These are phyloP conservation scores for Setaria viridis DNA, from an alignment of 202 grass and related monocot species.

Conservation along the genomic window DNA sequence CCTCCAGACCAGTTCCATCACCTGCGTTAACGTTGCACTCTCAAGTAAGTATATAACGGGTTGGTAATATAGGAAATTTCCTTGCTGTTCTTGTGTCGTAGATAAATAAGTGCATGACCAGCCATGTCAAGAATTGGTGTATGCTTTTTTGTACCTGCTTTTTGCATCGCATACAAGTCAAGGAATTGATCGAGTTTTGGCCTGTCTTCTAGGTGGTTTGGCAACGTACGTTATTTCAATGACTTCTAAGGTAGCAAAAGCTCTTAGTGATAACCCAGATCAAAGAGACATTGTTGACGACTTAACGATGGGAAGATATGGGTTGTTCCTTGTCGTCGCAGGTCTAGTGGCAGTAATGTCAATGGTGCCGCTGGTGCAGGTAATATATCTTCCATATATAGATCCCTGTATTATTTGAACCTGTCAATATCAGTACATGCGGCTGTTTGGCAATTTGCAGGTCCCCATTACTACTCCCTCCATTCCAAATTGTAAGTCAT, in stretches of 20 bases:
- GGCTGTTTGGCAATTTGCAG: neutral
- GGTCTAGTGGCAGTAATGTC: slow-evolving; percentile 49
- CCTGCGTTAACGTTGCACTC: slow-evolving; percentile 44
- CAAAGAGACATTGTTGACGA: slow-evolving; percentile 49
- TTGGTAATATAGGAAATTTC: neutral
- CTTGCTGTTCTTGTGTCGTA: neutral
- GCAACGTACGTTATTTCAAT: slow-evolving; percentile 62
- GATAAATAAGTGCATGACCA: neutral
- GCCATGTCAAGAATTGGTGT: neutral
- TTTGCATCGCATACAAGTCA: neutral
- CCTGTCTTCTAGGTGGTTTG: slow-evolving; percentile 58
- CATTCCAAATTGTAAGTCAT: too few relatives aligned
- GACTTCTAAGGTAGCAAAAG: slow-evolving; percentile 54
- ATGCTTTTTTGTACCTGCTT: too few relatives aligned
- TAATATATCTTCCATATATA: slow-evolving; percentile 2
- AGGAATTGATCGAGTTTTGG: neutral
- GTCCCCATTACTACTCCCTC: neutral
- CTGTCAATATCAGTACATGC: neutral
- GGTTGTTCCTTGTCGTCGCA: slow-evolving; percentile 51
- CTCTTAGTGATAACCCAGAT: slow-evolving; percentile 36
- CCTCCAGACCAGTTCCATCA: slow-evolving; percentile 57
- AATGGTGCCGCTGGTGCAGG: slow-evolving; percentile 55
- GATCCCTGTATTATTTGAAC: neutral
- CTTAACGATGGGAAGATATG: slow-evolving; percentile 42
- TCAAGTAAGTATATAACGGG: slow-evolving; percentile 26